Base-by-base conservation (phyloP, 208 protist species). In the Leishmania martiniquensis region DNA sequence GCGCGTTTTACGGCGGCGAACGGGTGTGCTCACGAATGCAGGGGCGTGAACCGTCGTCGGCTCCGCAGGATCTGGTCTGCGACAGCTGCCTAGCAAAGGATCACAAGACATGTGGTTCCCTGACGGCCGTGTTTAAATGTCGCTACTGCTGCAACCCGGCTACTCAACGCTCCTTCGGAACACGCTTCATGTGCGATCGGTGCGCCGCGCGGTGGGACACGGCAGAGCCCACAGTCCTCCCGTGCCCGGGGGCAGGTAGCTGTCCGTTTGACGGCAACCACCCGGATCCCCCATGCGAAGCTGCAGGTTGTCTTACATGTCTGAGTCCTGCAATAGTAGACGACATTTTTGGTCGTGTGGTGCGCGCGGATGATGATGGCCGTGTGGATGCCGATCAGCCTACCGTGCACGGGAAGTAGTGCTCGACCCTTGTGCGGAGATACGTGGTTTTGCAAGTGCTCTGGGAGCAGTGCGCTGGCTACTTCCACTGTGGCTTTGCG, bases 71-170 rank as follows among this genome's bases (percentile, higher is more conserved):
- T 15, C 75, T 97, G 13, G 34, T 97, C 68, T 97, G 94, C 77
- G 89, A 95, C n/a, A 42, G 78, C 37, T 97, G 94, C 81, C 78
- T 83, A 52, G 47, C 76, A 4, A 86, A 37, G 37, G 17, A 25
- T 15, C 67, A 83, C 39, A 29, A 42, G 3, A 72, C 62, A 4
- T 78, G 79, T 71, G 1, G 20, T 13, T 71, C 32, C 32, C 65
- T 76, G 4, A 72, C 51, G 3, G 72, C 74, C 2, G 81, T 97
- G 45, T 96, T 94, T 85, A 97, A 97, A 74, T 97, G 94, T 75
- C 81, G 77, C 22, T 97, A 96, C 87, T 97, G 94, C 78, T 97
- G 94, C 75, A 97, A 96, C 77, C 92, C 91, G 3, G 94, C 94
- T 12, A 96, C 92, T 17, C 87, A 96, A 45, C 85, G 89, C 32